Evolutionary conservation across 2,329 filamentous ascomycete genomes (phyloP), one percentile per base, ranked within the genome.

Genomic region (Zymoseptoria tritici): DNA sequence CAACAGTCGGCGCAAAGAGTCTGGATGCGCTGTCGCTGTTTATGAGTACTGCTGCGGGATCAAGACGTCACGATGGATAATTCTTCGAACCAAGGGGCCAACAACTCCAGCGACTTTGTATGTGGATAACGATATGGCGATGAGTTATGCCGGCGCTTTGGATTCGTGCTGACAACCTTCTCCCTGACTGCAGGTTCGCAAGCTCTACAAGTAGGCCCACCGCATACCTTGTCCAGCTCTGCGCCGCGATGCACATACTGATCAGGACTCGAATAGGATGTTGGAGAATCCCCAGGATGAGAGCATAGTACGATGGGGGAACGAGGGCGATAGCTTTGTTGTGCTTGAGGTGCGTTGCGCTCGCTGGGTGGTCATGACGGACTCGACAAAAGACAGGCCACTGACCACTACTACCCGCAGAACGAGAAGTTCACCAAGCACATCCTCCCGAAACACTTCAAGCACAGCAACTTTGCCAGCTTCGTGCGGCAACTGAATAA

Each of bases 351-450:
- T 97, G 81, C 62, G 73, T 66, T 6, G 36, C 13, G 36, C 58
- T 52, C 9, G 50, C 16, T 3, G 20, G 55, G 61, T 46, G 5
- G n/a, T 24, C 2, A 16, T 13, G 1, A 29, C 1, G 21, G 21
- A 29, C 36, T 52, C 26, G 20, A 36, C 55, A 59, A 60, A 58
- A 16, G n/a, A 9, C 42, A 4, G 19, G 24, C 3, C 4, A 49
- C 56, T 52, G 42, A 51, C 24, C 31, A 21, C 8, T 20, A 55
- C 52, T n/a, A 22, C 55, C 52, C 16, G 50, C 74, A 97, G 93
- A 96, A 95, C 75, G 93, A 97, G 75, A 96, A 96, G 75, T 99
- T 99, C 72, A 97, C 94, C 21, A 96, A 97, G 74, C 89, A 90
- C 49, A 96, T 99, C 68, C 84, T 99, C 16, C 94, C 94, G 2